Evolutionary conservation across 345 rosid species (phyloP).

Genomic region (Rubroshorea leprosula): DNA sequence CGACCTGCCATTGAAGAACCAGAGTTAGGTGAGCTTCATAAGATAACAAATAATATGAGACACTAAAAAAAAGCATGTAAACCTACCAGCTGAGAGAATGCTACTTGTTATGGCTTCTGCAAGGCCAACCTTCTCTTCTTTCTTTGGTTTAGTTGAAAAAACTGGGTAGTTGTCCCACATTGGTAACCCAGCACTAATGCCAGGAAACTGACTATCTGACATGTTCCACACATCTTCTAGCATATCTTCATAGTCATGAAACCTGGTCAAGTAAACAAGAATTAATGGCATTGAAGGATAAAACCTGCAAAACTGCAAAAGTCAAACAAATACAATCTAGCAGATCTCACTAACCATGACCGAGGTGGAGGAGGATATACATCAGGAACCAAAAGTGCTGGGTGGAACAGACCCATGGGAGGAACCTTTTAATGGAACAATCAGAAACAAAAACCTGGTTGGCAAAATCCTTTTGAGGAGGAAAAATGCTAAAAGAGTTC

Average conservation of each 20-base stretch:
- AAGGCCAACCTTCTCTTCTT: constrained; percentile 92
- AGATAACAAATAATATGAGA: constrained; percentile 11
- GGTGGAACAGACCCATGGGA: constrained; percentile 93
- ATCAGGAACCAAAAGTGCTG: constrained; percentile 82
- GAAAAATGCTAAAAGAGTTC: constrained; percentile 7
- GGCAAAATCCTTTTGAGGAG: constrained; percentile 5
- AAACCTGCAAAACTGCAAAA: constrained; percentile 9
- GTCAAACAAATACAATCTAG: constrained; percentile 4
- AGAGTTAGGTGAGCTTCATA: constrained; percentile 4
- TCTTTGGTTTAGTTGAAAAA: constrained; percentile 62
- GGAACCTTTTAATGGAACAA: constrained; percentile 55
- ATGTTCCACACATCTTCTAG: constrained; percentile 82
- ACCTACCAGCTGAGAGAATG: constrained; percentile 80
- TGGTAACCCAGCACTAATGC: constrained; percentile 50
- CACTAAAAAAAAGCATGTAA: constrained; percentile 9
- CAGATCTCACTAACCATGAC: constrained; percentile 47
- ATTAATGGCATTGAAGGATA: constrained; percentile 2
- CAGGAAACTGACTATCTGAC: constrained; percentile 45
- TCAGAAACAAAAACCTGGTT: background rate
- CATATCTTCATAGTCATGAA: constrained; percentile 83
- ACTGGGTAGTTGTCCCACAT: constrained; percentile 79
- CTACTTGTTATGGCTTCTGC: constrained; percentile 88
- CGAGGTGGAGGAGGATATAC: constrained; percentile 83
- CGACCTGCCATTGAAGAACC: constrained; percentile 50
- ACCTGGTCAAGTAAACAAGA: constrained; percentile 39